Evolutionary conservation across 1,139 yeast species (phyloP), one percentile per base, ranked within the genome.

Genomic region (Suhomyces bokatorum): DNA sequence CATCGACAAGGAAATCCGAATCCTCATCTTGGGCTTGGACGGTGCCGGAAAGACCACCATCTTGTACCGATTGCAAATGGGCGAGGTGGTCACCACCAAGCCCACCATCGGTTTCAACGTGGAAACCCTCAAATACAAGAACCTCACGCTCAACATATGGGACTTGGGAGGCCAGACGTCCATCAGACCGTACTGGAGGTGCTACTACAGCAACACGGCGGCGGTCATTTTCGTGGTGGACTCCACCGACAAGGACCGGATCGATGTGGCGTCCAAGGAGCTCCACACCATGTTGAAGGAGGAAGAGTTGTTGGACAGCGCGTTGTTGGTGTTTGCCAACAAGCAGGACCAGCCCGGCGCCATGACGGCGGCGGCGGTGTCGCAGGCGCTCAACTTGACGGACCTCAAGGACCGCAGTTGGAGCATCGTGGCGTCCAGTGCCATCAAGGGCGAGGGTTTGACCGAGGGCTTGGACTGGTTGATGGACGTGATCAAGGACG

Each of bases 21-120:
- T 93, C 47, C 78, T 93, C 52, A 93, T 93, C 56, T 75, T 93
- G 45, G 99, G 99, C 5, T 73, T 93, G 50, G 99, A 93, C 67
- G 98, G 98, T 70, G 98, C 99, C 3, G 99, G 99, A 43, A 93
- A 93, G 64, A 93, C 99, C 38, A 93, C 99, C 10, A 91, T 93
- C 49, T 76, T 93, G 50, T 93, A 93, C 70, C 81, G 95, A 56
- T 75, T 93, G 50, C 97, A 93, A 56, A 80, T 90, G 67, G 97
- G 97, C 20, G 97, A 90, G 64, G 97, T 90, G 27, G 90, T 90
- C 35, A 87, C 95, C 40, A 90, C 97, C 17, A 93, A 88, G 57
- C 98, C 96, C 16, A 62, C 99, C 9, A 90, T 93, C 54, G 99
- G 99, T 6, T 93, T 93, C 76, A 93, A 93, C 62, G 99, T 93